These are phyloP conservation scores for Sporothrix brasiliensis DNA, from an alignment of 2,329 filamentous ascomycete genomes.

Conservation along the genomic window DNA sequence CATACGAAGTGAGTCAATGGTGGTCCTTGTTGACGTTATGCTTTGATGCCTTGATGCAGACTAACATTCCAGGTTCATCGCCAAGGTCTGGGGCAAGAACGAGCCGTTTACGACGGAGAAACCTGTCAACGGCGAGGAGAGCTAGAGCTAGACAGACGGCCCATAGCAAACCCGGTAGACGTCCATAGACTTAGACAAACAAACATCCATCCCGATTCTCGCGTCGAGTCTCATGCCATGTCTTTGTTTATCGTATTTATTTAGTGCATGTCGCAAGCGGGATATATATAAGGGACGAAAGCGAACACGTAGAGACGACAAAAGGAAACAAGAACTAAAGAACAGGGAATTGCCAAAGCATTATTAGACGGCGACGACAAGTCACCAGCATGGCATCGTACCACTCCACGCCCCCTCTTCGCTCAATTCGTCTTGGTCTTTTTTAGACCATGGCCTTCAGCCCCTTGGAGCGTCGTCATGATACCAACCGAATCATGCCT, in stretches of 20 bases:
- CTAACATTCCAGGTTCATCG: conserved; percentile 36
- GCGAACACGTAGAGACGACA: not conserved
- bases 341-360: no score
- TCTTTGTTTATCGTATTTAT: not conserved
- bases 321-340: not conserved
- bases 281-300: not conserved
- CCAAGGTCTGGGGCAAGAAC: conserved; percentile 38
- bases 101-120: conserved; percentile 35
- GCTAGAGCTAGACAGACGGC: conserved; percentile 31
- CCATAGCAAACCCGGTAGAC: not conserved
- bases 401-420: no score
- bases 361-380: no score
- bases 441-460: not conserved
- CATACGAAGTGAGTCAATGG: conserved; percentile 61
- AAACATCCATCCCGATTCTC: not conserved
- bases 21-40: not conserved
- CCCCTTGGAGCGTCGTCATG: not conserved
- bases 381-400: not conserved
- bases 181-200: conserved; percentile 12
- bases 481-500: not conserved
- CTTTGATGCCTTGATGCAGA: not conserved
- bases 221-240: not conserved
- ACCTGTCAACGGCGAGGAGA: conserved; percentile 37
- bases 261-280: not conserved
- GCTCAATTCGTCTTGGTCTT: not conserved